These are phyloP conservation scores for Raddia distichophylla DNA, from an alignment of 176 grass and related monocot species.

Conservation along the genomic window DNA sequence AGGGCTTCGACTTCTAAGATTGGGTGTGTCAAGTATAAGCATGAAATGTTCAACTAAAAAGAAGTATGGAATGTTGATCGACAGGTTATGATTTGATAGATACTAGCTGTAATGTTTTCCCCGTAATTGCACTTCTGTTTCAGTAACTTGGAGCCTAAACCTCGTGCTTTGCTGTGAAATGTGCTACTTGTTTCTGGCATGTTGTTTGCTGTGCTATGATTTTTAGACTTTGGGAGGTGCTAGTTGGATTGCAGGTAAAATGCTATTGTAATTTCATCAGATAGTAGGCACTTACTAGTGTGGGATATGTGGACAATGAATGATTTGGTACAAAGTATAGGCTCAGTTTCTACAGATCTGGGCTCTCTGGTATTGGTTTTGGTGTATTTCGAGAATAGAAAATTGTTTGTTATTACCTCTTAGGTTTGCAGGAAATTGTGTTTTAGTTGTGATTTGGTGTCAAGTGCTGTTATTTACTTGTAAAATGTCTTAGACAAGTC, in stretches of 20 bases:
- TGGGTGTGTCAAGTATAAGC: constrained; percentile 27
- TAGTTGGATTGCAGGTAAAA: background rate
- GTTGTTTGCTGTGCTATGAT: background rate
- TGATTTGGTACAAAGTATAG: background rate
- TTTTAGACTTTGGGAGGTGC: background rate
- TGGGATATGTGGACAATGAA: background rate
- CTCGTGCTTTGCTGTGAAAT: background rate
- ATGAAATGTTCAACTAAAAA: constrained; percentile 3
- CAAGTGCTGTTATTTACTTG: background rate
- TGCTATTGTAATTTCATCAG: background rate
- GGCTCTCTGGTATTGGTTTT: background rate
- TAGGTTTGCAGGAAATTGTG: background rate
- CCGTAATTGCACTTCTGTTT: background rate
- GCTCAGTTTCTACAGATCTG: background rate
- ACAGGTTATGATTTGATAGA: constrained; percentile 16
- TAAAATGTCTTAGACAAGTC: background rate
- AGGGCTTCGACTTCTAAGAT: constrained; percentile 5
- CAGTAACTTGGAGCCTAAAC: background rate
- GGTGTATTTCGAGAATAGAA: background rate
- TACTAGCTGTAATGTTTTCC: background rate
- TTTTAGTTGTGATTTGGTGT: background rate
- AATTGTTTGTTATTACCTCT: background rate
- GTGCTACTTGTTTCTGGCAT: background rate
- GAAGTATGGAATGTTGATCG: constrained; percentile 11
- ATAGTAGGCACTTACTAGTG: background rate